Evolutionary conservation across 1,284 basidiomycete genomes (phyloP).

Genomic region (Naganishia sp.): DNA sequence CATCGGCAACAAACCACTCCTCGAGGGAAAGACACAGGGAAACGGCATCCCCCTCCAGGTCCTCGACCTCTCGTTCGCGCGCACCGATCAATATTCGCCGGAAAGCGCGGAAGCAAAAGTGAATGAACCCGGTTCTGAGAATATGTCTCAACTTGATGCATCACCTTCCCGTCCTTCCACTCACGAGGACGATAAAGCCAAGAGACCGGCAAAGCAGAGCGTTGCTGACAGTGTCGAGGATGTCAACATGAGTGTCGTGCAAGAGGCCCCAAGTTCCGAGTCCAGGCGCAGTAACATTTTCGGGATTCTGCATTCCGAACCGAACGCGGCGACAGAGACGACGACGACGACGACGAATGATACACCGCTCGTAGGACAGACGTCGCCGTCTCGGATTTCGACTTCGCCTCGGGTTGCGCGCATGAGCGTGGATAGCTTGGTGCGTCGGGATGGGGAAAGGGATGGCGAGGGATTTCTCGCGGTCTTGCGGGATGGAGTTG

Average conservation of each 20-base stretch:
- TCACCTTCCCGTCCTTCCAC: no score
- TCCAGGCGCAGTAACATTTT: slow-evolving; percentile 26
- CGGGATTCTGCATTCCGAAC: slow-evolving; percentile 21
- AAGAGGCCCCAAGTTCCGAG: slow-evolving; percentile 17
- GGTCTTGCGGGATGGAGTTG: not conserved
- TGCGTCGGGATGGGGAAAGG: not conserved
- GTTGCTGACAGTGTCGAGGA: not conserved
- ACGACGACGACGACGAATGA: not conserved
- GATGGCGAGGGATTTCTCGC: not conserved
- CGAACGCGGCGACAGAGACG: not conserved
- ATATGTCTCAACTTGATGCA: no score
- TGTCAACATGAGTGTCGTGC: not conserved
- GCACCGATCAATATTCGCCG: no score
- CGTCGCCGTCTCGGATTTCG: not conserved
- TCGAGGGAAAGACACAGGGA: no score
- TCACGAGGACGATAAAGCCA: not conserved
- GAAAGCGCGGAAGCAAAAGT: no score
- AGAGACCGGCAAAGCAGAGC: not conserved
- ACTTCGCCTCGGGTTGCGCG: slow-evolving; percentile 4
- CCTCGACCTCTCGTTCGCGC: no score
- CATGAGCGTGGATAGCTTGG: slow-evolving; percentile 22
- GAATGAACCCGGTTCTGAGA: no score
- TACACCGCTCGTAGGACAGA: no score
- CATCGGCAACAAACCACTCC: no score
- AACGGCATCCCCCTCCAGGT: not conserved